Percentiles rank a stretch among this genome's conserved stretches.
Evolutionary conservation across 2,329 filamentous ascomycete species (phyloP).

Genomic region (Dothiorella sarmentorum): DNA sequence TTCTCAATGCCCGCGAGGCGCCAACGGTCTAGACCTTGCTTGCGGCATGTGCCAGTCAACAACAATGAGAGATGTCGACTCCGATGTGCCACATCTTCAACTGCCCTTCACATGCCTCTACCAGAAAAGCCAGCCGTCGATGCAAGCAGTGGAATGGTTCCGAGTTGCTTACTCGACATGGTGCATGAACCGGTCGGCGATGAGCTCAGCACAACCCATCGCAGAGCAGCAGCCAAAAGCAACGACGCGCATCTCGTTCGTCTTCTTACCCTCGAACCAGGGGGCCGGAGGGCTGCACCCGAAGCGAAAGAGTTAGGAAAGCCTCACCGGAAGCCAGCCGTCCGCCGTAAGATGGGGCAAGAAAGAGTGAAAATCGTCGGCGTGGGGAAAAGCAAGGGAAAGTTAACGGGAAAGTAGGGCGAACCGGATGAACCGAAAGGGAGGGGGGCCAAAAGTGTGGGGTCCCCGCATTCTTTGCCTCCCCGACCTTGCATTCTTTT

Average conservation of each 20-base stretch:
- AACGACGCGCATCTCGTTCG: not conserved
- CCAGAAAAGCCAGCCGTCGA: not conserved
- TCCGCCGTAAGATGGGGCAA: not conserved
- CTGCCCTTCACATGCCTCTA: not conserved
- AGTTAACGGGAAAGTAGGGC: not conserved
- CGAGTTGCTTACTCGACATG: not conserved
- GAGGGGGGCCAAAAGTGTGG: constrained; percentile 6
- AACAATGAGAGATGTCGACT: no score
- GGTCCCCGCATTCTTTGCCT: not conserved
- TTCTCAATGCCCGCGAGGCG: not conserved
- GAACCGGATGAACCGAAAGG: no score
- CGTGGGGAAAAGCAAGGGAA: not conserved
- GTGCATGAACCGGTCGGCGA: not conserved
- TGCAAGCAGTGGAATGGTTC: not conserved
- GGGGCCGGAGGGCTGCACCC: not conserved
- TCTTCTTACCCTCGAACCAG: not conserved
- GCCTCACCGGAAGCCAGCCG: not conserved
- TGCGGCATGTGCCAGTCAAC: no score
- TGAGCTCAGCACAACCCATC: not conserved
- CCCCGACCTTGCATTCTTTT: not conserved
- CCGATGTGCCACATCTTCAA: not conserved
- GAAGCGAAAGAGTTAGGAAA: not conserved
- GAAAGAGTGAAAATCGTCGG: not conserved
- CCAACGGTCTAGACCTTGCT: not conserved
- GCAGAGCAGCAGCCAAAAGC: not conserved